Evolutionary conservation across 768 basidiomycete species (phyloP), one percentile per base, ranked within the genome.

Genomic region (Dacryopinax spathularia): DNA sequence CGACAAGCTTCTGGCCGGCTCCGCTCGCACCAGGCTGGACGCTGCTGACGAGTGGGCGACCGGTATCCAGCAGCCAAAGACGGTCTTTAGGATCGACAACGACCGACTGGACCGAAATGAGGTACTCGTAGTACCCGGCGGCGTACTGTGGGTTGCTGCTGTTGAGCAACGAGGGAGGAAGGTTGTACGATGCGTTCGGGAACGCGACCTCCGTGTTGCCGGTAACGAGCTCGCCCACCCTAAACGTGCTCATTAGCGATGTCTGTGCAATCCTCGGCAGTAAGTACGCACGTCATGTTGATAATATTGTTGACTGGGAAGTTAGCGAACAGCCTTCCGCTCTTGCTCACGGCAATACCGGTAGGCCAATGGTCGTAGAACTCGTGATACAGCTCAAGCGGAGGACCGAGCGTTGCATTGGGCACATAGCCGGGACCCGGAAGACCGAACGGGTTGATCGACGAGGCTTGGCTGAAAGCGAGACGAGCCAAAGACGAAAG

Each of bases 21-120:
- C 48, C 63, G 2, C 41, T 48, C 5, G 66, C 66, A 13, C 64
- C 41, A 2, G 69, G 65, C 36, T 61, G 63, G 4, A 66, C 61
- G 7, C 68, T 67, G 31, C 68, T 67, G 13, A 68, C 66, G 34
- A 68, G 64, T 2, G 69, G 69, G 7, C 69, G 68, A 15, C 69
- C 69, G 1, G 68, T 69, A 44, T 70, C 69, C 10, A 70, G 64
- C 13, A 68, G 65, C 69, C 69, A 70, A 7, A 70, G 63, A 1
- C 69, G 69, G n/a, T 70, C 68, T 18, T 44, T 16, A 1, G 65
- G 68, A 35, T 70, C 69, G 33, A 70, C 68, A 25, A 70, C 68
- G 18, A 70, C 69, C 6, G 66, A 67, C 62, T 70, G 69, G 15
- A 69, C 65, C 41, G 65, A 65, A 61, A 70, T 65, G 22, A 70